These are phyloP conservation scores for Poa pratensis DNA, from an alignment of 176 grass and related monocot species.

Conservation along the genomic window DNA sequence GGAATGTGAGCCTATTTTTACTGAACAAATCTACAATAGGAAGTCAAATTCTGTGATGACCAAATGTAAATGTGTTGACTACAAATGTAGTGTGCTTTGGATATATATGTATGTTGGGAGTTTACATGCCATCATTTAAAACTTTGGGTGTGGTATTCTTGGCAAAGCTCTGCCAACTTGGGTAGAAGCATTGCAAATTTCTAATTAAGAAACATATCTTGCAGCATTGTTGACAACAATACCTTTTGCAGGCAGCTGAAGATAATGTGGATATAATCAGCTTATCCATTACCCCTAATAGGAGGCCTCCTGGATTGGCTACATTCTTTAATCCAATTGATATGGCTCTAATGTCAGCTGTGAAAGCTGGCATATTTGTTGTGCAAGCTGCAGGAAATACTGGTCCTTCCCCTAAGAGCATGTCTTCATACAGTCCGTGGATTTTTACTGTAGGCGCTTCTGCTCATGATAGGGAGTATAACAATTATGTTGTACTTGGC, in stretches of 20 bases:
- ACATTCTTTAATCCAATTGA: conserved; percentile 99
- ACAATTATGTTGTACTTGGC: conserved; percentile 81
- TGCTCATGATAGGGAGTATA: conserved; percentile 92
- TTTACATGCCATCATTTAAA: neutral
- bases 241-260: conserved; percentile 80
- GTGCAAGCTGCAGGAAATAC: conserved; percentile 99
- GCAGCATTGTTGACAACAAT: conserved; percentile 31
- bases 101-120: neutral
- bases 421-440: conserved; percentile 96
- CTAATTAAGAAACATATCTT: neutral
- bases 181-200: neutral
- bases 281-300: conserved; percentile 96
- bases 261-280: conserved; percentile 96
- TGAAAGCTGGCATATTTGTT: conserved; percentile 93
- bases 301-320: conserved; percentile 83
- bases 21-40: neutral
- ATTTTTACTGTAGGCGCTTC: conserved; percentile 98
- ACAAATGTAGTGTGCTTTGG: neutral
- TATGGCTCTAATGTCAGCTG: conserved; percentile 87
- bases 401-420: conserved; percentile 86
- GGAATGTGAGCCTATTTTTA: too few relatives aligned
- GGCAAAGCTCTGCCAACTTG: neutral
- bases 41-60: conserved; percentile 29
- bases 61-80: conserved; percentile 25
- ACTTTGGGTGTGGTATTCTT: neutral